These are phyloP conservation scores for Fusarium annulatum DNA, from an alignment of 2,329 filamentous ascomycete species.

Conservation along the genomic window DNA sequence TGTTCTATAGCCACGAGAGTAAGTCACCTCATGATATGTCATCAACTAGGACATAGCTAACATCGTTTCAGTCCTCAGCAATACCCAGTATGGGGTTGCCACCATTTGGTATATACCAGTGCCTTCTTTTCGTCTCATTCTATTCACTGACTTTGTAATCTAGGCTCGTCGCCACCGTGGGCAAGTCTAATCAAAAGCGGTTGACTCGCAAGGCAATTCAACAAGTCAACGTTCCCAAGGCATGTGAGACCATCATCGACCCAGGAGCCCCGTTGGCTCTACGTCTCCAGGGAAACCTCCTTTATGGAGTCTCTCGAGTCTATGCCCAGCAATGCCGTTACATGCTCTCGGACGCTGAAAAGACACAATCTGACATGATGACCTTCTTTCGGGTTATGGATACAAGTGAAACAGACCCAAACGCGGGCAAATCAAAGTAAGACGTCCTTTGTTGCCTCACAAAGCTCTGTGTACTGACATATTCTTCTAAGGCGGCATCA, in stretches of 20 bases:
- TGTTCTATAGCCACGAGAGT: constrained; percentile 99
- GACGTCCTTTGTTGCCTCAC: constrained; percentile 48
- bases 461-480: neutral
- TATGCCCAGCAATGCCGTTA: constrained; percentile 90
- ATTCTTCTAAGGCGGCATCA: constrained; percentile 71
- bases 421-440: constrained; percentile 79
- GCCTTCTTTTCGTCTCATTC: fast-evolving
- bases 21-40: constrained; percentile 47
- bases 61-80: constrained; percentile 75
- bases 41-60: constrained; percentile 36
- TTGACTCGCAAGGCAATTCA: constrained; percentile 88
- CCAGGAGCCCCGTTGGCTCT: constrained; percentile 87
- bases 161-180: constrained; percentile 93
- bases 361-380: constrained; percentile 78
- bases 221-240: constrained; percentile 85
- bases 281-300: constrained; percentile 86
- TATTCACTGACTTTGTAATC: neutral
- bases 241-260: constrained; percentile 87
- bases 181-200: constrained; percentile 76
- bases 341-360: constrained; percentile 82
- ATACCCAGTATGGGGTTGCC: constrained; percentile 88
- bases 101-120: constrained; percentile 81
- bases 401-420: constrained; percentile 71
- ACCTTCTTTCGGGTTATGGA: constrained; percentile 69
- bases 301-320: constrained; percentile 87